Conservation (phyloP, 1,139 yeast genomes). For the Insectozyma bohioensis region DNA sequence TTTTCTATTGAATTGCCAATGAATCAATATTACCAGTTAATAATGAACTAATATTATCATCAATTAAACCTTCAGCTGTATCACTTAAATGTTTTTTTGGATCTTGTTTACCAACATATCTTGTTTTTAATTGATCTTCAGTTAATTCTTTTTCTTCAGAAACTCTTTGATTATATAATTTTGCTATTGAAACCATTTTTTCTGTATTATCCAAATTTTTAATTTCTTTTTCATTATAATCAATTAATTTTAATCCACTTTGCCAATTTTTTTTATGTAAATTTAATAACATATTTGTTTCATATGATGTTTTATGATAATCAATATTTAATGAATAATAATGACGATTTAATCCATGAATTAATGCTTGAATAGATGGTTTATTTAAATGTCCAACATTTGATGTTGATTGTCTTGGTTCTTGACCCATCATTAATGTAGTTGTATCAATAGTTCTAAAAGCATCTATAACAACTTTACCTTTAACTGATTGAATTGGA, state of each 20-base stretch:
- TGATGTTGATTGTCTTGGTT: conserved; percentile 96
- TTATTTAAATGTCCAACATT: conserved; percentile 94
- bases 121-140: conserved; percentile 87
- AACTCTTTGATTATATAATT: conserved; percentile 85
- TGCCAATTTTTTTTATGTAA: conserved; percentile 97
- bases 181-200: conserved; percentile 86
- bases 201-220: conserved; percentile 72
- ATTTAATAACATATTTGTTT: conserved; percentile 91
- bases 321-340: conserved; percentile 94
- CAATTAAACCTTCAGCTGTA: conserved; percentile 81
- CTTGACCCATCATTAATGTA: conserved; percentile 91
- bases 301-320: conserved; percentile 89
- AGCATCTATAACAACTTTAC: conserved; percentile 98
- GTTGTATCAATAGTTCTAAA: conserved; percentile 91
- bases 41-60: conserved; percentile 84
- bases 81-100: conserved; percentile 96
- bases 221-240: conserved; percentile 77
- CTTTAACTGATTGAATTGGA: conserved; percentile 97
- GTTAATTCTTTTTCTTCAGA: conserved; percentile 88
- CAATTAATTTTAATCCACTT: conserved; percentile 77
- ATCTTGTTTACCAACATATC: conserved; percentile 98
- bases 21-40: conserved; percentile 88
- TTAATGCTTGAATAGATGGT: conserved; percentile 96
- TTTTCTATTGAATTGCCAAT: conserved; percentile 62
- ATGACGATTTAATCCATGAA: conserved; percentile 96